Percentiles rank a stretch among this genome's conserved stretches.
phyloP scores from a whole-genome alignment of 176 grass and related monocot genomes.

The Areca catechu region DNA sequence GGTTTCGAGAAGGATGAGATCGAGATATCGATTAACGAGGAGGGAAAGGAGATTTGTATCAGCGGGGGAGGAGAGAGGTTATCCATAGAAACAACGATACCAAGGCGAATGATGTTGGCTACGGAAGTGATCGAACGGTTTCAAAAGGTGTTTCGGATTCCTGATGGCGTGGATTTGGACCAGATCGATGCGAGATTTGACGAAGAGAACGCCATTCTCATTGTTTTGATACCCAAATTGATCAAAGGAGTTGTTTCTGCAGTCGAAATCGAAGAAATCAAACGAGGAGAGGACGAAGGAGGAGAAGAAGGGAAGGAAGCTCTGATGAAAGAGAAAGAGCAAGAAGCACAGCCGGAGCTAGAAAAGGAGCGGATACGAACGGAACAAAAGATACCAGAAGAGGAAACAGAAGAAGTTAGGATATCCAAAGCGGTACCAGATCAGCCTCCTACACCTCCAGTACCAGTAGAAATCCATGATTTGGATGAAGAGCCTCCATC shows the following conservation, averaged over 20 bases:
- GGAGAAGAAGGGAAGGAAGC: too few relatives aligned
- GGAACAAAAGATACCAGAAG: too few relatives aligned
- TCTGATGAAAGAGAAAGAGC: too few relatives aligned
- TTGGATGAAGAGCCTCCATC: too few relatives aligned
- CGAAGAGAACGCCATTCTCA: slow-evolving; percentile 60
- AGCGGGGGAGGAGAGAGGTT: slow-evolving; percentile 34
- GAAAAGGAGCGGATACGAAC: too few relatives aligned
- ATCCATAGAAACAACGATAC: slow-evolving; percentile 25
- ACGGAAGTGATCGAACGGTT: slow-evolving; percentile 34
- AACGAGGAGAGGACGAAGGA: too few relatives aligned
- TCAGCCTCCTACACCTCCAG: too few relatives aligned
- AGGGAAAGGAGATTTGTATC: slow-evolving; percentile 38
- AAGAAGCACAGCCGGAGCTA: too few relatives aligned
- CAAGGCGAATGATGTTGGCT: slow-evolving; percentile 27
- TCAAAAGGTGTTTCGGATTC: slow-evolving; percentile 44
- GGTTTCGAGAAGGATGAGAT: slow-evolving; percentile 61
- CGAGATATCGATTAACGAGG: slow-evolving; percentile 36
- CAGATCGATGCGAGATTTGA: slow-evolving; percentile 45
- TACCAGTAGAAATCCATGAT: too few relatives aligned
- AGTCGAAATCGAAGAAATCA: too few relatives aligned
- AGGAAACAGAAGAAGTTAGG: too few relatives aligned
- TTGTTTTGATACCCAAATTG: slow-evolving; percentile 72
- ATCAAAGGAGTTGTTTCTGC: not conserved
- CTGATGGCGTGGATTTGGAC: slow-evolving; percentile 26
- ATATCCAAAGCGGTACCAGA: too few relatives aligned